Conservation (phyloP, 805 yeast genomes). For the Sugiyamaella valdiviana region DNA sequence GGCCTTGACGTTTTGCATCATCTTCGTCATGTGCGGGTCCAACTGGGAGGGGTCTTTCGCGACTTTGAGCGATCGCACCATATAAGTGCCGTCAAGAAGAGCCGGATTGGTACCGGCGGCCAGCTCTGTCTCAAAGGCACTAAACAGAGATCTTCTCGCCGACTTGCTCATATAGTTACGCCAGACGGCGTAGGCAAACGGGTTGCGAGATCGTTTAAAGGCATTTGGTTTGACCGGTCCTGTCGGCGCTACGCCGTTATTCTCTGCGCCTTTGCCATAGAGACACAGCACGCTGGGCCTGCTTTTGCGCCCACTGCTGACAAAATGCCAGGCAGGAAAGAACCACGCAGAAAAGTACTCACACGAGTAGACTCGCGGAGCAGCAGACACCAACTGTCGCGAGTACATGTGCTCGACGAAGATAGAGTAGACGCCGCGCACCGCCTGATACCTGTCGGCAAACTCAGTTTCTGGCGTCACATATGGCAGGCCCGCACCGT, state of each 20-base stretch:
- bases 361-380: constrained; percentile 13
- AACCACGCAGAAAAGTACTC: constrained; percentile 13
- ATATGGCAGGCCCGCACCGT: constrained; percentile 2
- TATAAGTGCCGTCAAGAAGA: constrained; percentile 15
- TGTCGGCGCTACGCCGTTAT: constrained; percentile 14
- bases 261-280: constrained; percentile 12
- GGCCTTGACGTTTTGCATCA: constrained; percentile 6
- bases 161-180: constrained; percentile 9
- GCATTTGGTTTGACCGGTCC: neutral
- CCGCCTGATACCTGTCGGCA: neutral
- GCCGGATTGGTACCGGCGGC: neutral
- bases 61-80: constrained; percentile 12
- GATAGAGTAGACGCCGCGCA: constrained; percentile 10
- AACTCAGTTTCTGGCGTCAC: constrained; percentile 8
- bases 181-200: constrained; percentile 21
- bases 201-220: constrained; percentile 15
- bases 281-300: constrained; percentile 16
- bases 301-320: constrained; percentile 18
- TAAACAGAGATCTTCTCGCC: constrained; percentile 5
- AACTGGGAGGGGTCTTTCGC: constrained; percentile 7
- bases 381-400: neutral
- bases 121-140: constrained; percentile 1
- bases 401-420: constrained; percentile 10
- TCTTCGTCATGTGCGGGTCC: constrained; percentile 8
- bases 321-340: constrained; percentile 19